Evolutionary conservation across 1,139 yeast genomes (phyloP), one percentile per base, ranked within the genome.

Genomic region (Saccharomycopsis hybrid): DNA sequence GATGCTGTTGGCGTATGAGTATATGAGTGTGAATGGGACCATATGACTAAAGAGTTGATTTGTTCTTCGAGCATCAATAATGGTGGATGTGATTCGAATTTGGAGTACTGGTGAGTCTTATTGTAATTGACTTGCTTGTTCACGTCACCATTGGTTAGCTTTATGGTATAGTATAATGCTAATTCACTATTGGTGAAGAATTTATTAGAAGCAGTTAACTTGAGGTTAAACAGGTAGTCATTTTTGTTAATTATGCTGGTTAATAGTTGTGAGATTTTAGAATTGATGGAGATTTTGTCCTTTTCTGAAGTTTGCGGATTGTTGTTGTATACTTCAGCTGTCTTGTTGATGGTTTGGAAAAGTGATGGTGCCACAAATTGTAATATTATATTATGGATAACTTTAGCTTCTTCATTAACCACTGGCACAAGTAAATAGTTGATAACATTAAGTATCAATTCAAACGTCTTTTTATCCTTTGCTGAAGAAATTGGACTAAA

Each of bases 341-440:
- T 33, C 7, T 41, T 35, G 7, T n/a, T 43, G 3, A 48, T 44
- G 4, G 49, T 29, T 25, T 41, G 44, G 11, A 30, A 44, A 18
- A 50, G 39, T 2, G 51, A 43, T 9, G 55, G 51, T 13, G 49
- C 45, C 9, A 41, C 44, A 13, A 44, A 50, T 32, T 41, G 47
- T n/a, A 52, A 31, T 11, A 52, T 47, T 30, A 52, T 30, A 4
- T 47, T 43, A 35, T 52, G 55, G 13, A 52, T 47, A 2, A 52
- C 48, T 25, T 45, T 47, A 1, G 54, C 54, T 27, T 52, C 55
- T 39, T 52, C 55, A 33, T 45, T 50, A 24, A 52, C 49, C 25
- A 50, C 42, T 9, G 55, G 55, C 9, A 46, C 39, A n/a, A 52
- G 24, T 28, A 52, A 41, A 39, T 41, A 45, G n/a, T 35, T 31